Evolutionary conservation across 495 filamentous ascomycete genomes (phyloP), one percentile per base, ranked within the genome.

Genomic region (Penicillium manginii): DNA sequence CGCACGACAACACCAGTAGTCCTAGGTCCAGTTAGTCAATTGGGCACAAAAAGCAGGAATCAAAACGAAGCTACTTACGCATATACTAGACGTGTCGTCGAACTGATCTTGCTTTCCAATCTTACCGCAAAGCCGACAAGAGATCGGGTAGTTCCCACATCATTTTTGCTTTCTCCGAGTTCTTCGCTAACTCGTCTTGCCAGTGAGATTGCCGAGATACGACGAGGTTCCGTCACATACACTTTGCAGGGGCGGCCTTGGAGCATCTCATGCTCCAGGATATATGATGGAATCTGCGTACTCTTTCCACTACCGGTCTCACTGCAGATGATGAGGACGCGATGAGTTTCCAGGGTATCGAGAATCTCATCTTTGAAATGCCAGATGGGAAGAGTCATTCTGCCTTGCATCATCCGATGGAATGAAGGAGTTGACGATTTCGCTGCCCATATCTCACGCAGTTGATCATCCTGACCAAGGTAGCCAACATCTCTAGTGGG

Each of bases 221-320:
- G 84, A 11, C 94, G 86, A n/a, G 94, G 94, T 68, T 98, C 91
- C 0, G 94, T 97, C 67, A 93, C 96, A 70, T 93, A 97, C 17
- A 98, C 86, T 68, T 93, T 97, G 75, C 93, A 97, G 14, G 82
- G 75, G 37, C 86, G 89, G 8, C 92, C 92, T 45, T 86, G 78
- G 12, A 84, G 84, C 60, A 98, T 83, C 64, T 97, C 88, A 59
- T 96, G 83, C 64, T 98, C 94, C 2, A 98, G 76, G 18, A 98
- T 84, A 69, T 91, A 98, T 2, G 92, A 86, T 22, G 94, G 94
- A 5, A 97, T 89, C 69, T 98, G 94, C 0, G 94, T 98, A 75
- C 92, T 96, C 79, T 98, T 98, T 53, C 94, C 94, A 74, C 86
- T 97, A 66, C 94, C 94, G 14, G 94, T 98, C 74, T 98, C 94